Base-by-base conservation (phyloP, 176 grass and related monocot genomes). In the Rhynchospora breviuscula region DNA sequence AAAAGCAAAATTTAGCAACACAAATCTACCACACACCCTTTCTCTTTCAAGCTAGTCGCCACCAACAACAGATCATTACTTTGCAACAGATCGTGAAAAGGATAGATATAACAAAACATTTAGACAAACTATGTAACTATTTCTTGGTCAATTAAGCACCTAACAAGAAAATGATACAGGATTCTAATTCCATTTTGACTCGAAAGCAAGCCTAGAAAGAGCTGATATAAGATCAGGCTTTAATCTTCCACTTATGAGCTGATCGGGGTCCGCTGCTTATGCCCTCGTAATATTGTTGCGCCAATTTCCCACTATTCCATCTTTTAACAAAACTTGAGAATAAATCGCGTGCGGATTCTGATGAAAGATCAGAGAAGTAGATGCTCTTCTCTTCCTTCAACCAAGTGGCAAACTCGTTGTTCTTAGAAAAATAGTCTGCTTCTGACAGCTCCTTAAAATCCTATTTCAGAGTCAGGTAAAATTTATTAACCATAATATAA, bases 361-460 rank as follows among this genome's bases (percentile, higher is more conserved):
- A 91, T 62, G 93, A 90, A 78, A 99, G 93, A 59, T 99, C 91
- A 25, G 86, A 93, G 78, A 99, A 99, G 88, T 90, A 99, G 84
- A 95, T 93, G 19, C 80, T 79, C 71, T 90, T 90, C 82, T 92
- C 86, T 92, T 95, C 89, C 85, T 93, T 95, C 59, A 95, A 87
- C 91, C 96, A 99, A 6, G 93, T 92, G 6, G 93, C 86, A 17
- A 99, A 99, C 71, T 99, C 96, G 13, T 95, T 95, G 88, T 89
- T 99, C 78, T 93, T 99, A 17, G 96, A 85, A 47, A 93, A 99
- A 33, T 99, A 99, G 83, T 99, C 93, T 56, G 95, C 93, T 81
- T 99, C 92, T 52, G 96, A 93, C 60, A 95, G 90, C 85, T 99
- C 88, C 86, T 89, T 84, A 80, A 95, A 88, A 60, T 31, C 88